Evolutionary conservation across 768 basidiomycete species (phyloP).

Genomic region (Pleurotus pulmonarius): DNA sequence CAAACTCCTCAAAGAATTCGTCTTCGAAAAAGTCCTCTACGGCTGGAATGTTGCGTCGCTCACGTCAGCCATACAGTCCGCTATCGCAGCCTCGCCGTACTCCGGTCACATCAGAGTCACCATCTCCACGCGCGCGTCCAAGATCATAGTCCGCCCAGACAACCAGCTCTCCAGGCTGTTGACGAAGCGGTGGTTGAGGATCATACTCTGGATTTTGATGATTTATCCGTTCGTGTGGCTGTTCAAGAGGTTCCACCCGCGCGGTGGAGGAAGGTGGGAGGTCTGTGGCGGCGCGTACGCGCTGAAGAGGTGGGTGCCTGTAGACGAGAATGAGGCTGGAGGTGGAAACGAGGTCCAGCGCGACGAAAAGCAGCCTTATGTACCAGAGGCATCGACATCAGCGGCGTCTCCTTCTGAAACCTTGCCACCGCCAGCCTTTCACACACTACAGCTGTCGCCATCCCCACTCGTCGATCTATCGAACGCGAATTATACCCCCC

Average conservation of each 20-base stretch:
- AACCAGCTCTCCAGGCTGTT: conserved; percentile 63
- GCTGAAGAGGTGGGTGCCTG: conserved; percentile 47
- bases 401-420: neutral
- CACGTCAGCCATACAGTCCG: conserved; percentile 35
- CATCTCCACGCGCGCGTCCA: conserved; percentile 42
- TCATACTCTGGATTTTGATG: conserved; percentile 63
- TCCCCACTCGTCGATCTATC: too few species aligned
- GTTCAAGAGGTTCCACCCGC: conserved; percentile 61
- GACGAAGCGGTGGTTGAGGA: conserved; percentile 67
- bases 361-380: too few species aligned
- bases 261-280: conserved; percentile 72
- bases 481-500: too few species aligned
- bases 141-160: conserved; percentile 63
- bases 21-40: conserved; percentile 56
- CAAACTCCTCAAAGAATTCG: conserved; percentile 75
- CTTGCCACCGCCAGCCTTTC: conserved; percentile 6
- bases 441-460: too few species aligned
- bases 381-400: neutral
- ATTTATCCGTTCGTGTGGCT: conserved; percentile 83
- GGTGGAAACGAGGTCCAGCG: neutral
- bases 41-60: conserved; percentile 45
- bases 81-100: conserved; percentile 42
- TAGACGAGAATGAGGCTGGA: conserved; percentile 2
- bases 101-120: conserved; percentile 42
- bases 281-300: conserved; percentile 76